Base-by-base conservation (phyloP, 2,329 filamentous ascomycete genomes). In the Sphaerulina populicola region DNA sequence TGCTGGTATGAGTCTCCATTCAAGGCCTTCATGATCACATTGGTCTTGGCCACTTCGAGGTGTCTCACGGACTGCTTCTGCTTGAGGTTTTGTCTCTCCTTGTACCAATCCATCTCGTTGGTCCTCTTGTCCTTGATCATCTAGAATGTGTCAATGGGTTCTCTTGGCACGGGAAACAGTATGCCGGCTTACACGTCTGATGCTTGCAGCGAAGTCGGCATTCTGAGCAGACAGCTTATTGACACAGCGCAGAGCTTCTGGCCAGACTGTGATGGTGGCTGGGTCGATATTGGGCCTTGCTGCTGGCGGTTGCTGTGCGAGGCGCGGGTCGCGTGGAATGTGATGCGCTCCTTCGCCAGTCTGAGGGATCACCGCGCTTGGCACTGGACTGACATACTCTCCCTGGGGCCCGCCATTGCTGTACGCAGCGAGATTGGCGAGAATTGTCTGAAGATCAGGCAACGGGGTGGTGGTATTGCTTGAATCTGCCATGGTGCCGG, bases 91-190 rank as follows among this genome's bases (percentile, higher is more conserved):
- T 66, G 66, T 30, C 65, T 55, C 40, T 64, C 65, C 11, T 52
- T 55, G 39, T 65, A 67, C 74, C 82, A 86, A 57, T 79, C 74
- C 57, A 73, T 73, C 57, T 85, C 80, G 59, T 85, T 77, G 37
- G 75, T 72, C 59, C 81, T 76, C 64, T 86, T 82, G 38, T 79
- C 75, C 49, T 74, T 73, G 53, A 85, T 83, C 66, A 86, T 72
- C 68, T 81, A 54, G 2, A 45, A 39, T 35, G 45, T 58, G 63
- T 61, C 51, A 61, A 64, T 61, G 58, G 49, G 54, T 47, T 52
- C 52, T 42, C 23, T 35, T 14, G 27, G 10, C 11, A 31, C 18
- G 5, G 51, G 11, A 37, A 54, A 44, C 37, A 18, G n/a, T 15
- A 39, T 21, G 7, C 35, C 31, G 38, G 55, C 60, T 52, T 65